Evolutionary conservation across 192 early-diverging fungal species (phyloP).

Genomic region (Rhizoclosmatium globosum): DNA sequence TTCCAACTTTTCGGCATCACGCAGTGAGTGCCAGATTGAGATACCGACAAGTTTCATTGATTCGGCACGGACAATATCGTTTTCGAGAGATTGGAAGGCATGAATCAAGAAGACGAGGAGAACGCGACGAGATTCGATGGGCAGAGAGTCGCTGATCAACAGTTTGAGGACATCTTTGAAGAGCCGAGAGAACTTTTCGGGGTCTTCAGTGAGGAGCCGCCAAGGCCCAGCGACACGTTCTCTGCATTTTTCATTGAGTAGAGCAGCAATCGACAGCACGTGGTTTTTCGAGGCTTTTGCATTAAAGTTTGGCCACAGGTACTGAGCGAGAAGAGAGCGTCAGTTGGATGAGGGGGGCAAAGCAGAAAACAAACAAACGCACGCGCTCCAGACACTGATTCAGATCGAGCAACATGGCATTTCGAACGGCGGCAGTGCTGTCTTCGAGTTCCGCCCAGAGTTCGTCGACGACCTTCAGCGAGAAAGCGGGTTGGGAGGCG

Average conservation of each 20-base stretch:
- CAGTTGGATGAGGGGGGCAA: too few species aligned
- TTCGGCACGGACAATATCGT: constrained; percentile 74
- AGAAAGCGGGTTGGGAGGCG: neutral
- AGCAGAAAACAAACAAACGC: neutral
- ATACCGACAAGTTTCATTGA: constrained; percentile 80
- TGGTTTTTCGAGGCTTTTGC: constrained; percentile 37
- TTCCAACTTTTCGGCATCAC: constrained; percentile 57
- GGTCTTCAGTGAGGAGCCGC: constrained; percentile 35
- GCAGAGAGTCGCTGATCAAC: constrained; percentile 41
- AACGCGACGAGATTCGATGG: constrained; percentile 50
- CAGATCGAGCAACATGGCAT: neutral
- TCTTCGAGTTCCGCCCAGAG: neutral
- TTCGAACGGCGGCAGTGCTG: neutral
- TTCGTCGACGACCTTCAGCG: neutral
- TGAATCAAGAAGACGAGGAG: constrained; percentile 82
- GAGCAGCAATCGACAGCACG: constrained; percentile 79
- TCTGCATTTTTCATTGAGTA: constrained; percentile 92
- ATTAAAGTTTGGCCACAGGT: constrained; percentile 80
- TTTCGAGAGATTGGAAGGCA: constrained; percentile 88
- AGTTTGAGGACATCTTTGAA: constrained; percentile 64
- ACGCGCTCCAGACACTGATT: neutral
- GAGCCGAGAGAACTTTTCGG: constrained; percentile 61
- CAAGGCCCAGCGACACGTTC: constrained; percentile 62
- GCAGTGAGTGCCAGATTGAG: constrained; percentile 78
- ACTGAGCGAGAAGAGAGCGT: constrained; percentile 49